Evolutionary conservation across 177 flowering plant species (phyloP).

Genomic region (Tripterygium wilfordii): DNA sequence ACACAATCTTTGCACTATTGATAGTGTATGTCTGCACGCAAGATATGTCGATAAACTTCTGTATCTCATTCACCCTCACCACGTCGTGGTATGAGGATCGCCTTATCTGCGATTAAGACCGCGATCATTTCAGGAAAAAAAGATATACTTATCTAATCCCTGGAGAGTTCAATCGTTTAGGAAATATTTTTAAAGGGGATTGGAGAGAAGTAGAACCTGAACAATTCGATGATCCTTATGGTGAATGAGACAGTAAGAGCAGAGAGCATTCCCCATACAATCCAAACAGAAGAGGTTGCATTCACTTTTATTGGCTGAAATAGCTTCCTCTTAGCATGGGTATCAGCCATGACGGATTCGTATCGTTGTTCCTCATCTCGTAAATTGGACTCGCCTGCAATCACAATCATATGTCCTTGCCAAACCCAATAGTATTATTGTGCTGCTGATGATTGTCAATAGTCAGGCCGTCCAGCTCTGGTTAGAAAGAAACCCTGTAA

Average conservation of each 20-base stretch:
- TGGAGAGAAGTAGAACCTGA: no score
- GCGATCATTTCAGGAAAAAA: not conserved
- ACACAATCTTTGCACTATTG: conserved; percentile 72
- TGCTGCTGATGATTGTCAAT: no score
- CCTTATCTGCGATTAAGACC: conserved; percentile 41
- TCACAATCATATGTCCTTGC: no score
- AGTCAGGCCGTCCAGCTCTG: no score
- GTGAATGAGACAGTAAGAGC: conserved; percentile 50
- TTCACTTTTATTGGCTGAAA: conserved; percentile 59
- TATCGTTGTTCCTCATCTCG: no score
- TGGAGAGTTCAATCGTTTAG: no score
- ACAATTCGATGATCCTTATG: conserved; percentile 57
- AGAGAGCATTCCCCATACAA: conserved; percentile 49
- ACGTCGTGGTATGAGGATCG: conserved; percentile 79
- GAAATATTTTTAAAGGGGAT: no score
- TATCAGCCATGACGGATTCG: conserved; percentile 66
- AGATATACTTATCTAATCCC: no score
- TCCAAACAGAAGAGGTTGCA: conserved; percentile 71
- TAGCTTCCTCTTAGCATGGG: conserved; percentile 50
- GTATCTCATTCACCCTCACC: conserved; percentile 70
- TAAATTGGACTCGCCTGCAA: no score
- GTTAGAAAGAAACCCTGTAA: no score
- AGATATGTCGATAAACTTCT: conserved; percentile 57
- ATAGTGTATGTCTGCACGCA: conserved; percentile 63
- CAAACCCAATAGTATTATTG: no score